Percentiles rank a stretch among this genome's conserved stretches.
These are phyloP conservation scores for Geotrichum reessii DNA, from an alignment of 1,139 yeast species.

Conservation along the genomic window DNA sequence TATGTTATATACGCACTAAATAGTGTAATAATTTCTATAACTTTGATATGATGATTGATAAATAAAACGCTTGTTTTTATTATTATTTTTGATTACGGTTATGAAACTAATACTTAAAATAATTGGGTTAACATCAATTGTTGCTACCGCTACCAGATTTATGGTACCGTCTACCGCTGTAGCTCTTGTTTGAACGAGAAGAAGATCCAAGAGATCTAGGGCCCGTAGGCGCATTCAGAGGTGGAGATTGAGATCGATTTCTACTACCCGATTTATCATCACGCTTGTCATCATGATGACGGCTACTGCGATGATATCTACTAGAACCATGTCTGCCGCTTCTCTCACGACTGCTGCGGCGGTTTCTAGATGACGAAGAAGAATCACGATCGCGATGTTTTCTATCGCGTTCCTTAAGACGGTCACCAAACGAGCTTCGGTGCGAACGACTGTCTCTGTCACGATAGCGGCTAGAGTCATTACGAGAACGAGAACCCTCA, in stretches of 20 bases:
- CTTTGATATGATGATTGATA: too few relatives aligned
- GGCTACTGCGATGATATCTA: constrained; percentile 20
- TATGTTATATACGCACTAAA: neutral
- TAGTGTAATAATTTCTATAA: too few relatives aligned
- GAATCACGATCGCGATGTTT: constrained; percentile 19
- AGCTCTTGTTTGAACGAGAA: constrained; percentile 10
- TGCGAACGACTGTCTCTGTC: constrained; percentile 9
- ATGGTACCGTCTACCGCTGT: constrained; percentile 8
- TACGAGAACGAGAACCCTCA: constrained; percentile 22
- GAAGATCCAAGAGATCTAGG: constrained; percentile 22
- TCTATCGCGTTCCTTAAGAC: constrained; percentile 16
- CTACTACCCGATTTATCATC: constrained; percentile 24
- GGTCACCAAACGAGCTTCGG: constrained; percentile 16
- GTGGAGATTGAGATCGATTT: constrained; percentile 27
- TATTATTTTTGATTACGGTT: neutral
- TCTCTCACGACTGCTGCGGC: constrained; percentile 22
- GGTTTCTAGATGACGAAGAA: constrained; percentile 14
- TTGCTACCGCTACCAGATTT: constrained; percentile 24
- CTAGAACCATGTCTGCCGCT: constrained; percentile 21
- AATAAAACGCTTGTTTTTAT: neutral
- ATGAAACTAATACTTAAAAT: neutral
- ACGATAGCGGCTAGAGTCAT: constrained; percentile 9
- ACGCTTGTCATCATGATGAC: constrained; percentile 22
- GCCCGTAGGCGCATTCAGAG: constrained; percentile 29
- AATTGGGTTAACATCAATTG: neutral